phyloP scores from a whole-genome alignment of 306 rosid genomes.

The Cucurbita argyrosperma region DNA sequence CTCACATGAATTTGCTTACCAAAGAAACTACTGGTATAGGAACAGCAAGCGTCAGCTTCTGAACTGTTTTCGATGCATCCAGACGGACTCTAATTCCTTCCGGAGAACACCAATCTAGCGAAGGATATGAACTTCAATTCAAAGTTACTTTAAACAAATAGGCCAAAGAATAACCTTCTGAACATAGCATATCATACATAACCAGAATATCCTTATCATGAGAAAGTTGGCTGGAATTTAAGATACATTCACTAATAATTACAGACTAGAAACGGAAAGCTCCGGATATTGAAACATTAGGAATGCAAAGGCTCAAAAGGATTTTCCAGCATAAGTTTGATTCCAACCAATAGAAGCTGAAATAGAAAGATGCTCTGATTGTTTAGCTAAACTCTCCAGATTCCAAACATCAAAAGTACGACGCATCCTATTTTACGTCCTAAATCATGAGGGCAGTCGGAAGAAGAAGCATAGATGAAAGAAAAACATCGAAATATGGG shows the following conservation, averaged over 20 bases:
- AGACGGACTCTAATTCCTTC: slow-evolving; percentile 74
- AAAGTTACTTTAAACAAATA: slow-evolving; percentile 3
- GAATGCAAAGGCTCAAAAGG: neutral
- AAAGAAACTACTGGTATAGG: slow-evolving; percentile 90
- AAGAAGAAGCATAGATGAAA: neutral
- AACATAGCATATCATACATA: neutral
- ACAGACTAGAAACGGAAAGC: neutral
- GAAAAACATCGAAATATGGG: neutral
- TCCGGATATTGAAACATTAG: neutral
- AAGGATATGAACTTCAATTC: slow-evolving; percentile 8
- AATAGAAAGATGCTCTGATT: neutral
- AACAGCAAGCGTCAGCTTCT: slow-evolving; percentile 66
- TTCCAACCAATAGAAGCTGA: neutral
- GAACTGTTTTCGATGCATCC: slow-evolving; percentile 85
- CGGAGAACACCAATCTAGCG: slow-evolving; percentile 68
- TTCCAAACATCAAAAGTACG: neutral
- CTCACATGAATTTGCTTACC: slow-evolving; percentile 27
- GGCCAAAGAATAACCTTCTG: neutral
- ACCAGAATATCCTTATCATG: neutral
- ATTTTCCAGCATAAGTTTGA: neutral
- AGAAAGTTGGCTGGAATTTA: neutral
- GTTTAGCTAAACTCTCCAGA: neutral
- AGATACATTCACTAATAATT: neutral
- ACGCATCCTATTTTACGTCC: neutral
- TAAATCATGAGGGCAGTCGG: neutral